Percentiles rank a stretch among this genome's conserved stretches.
These are phyloP conservation scores for Aureobasidium sp. DNA, from an alignment of 2,329 filamentous ascomycete species.

Conservation along the genomic window DNA sequence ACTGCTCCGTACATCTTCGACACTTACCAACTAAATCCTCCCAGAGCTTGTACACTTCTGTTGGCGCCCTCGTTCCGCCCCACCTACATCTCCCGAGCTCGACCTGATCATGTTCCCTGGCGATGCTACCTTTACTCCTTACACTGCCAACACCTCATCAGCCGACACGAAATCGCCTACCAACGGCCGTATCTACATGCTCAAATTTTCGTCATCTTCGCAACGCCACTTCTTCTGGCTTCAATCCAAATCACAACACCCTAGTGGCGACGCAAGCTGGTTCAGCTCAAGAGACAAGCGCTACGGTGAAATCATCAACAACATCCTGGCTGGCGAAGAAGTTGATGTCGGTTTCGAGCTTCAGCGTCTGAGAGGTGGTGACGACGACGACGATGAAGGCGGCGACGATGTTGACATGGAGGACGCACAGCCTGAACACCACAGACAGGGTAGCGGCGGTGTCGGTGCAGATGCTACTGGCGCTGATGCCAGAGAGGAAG, in stretches of 20 bases:
- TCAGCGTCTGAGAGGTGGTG: conserved; percentile 48
- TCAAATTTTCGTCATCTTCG: conserved; percentile 90
- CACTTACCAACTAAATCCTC: conserved; percentile 1
- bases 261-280: conserved; percentile 61
- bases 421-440: conserved; percentile 61
- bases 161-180: conserved; percentile 50
- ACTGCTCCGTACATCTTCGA: not conserved
- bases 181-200: conserved; percentile 83
- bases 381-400: conserved; percentile 51
- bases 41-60: conserved; percentile 89
- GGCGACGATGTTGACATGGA: conserved; percentile 62
- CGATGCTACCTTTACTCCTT: conserved; percentile 81
- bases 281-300: conserved; percentile 81
- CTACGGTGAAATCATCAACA: conserved; percentile 80
- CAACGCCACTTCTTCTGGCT: conserved; percentile 94
- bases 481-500: conserved; percentile 85
- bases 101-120: conserved; percentile 91
- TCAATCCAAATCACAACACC: conserved; percentile 79
- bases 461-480: conserved; percentile 83
- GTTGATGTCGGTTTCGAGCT: conserved; percentile 72
- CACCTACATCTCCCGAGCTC: conserved; percentile 66
- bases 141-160: conserved; percentile 36
- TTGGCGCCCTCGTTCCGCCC: conserved; percentile 76
- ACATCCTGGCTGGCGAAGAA: conserved; percentile 79
- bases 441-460: conserved; percentile 62